Conservation (phyloP, 352 stramenopile genomes). For the Pilasporangium apinafurcum region DNA sequence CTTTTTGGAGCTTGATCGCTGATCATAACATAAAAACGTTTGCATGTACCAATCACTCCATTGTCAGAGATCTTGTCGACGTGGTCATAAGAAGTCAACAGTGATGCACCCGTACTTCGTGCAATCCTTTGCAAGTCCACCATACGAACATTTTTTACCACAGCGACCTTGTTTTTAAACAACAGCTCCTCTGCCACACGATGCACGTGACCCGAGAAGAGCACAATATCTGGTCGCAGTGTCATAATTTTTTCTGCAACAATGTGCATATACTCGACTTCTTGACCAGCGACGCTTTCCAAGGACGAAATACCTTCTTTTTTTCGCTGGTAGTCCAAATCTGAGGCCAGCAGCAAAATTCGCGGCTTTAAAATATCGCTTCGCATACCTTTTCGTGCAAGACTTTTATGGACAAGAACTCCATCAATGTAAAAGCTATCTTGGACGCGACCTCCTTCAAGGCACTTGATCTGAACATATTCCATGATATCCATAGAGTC, state of each 20-base stretch:
- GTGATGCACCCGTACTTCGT: conserved; percentile 61
- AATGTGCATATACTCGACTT: conserved; percentile 89
- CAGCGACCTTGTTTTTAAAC: conserved; percentile 66
- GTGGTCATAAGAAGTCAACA: conserved; percentile 82
- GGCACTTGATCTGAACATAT: conserved; percentile 76
- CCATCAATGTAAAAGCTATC: conserved; percentile 87
- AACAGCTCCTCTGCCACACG: conserved; percentile 78
- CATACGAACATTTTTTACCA: conserved; percentile 82
- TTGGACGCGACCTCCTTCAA: conserved; percentile 65
- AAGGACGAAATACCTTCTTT: conserved; percentile 79
- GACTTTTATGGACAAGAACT: conserved; percentile 83
- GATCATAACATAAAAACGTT: conserved; percentile 80
- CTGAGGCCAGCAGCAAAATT: conserved; percentile 78
- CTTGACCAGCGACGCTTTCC: conserved; percentile 75
- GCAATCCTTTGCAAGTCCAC: conserved; percentile 77
- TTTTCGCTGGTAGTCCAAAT: conserved; percentile 80
- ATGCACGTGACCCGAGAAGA: conserved; percentile 83
- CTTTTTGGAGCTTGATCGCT: conserved; percentile 76
- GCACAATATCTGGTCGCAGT: conserved; percentile 75
- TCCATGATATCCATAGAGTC: conserved; percentile 83
- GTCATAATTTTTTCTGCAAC: conserved; percentile 86
- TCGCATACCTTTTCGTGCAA: conserved; percentile 81
- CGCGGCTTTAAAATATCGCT: conserved; percentile 71
- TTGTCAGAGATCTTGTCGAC: conserved; percentile 84
- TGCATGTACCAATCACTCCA: conserved; percentile 69